phyloP scores from a whole-genome alignment of 1,139 yeast species.

The Lizanozyma gosingica region DNA sequence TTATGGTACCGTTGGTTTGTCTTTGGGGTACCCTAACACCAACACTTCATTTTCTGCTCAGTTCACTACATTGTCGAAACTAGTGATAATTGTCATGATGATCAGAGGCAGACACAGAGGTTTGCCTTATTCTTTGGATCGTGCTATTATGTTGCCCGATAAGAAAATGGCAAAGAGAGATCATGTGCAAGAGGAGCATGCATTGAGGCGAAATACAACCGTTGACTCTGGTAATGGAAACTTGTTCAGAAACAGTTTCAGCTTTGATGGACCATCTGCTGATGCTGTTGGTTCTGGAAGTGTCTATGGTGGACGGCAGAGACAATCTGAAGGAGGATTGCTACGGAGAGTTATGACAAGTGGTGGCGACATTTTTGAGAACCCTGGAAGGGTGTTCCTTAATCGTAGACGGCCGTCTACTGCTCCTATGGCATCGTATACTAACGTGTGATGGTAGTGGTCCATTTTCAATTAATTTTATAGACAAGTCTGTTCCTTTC shows the following conservation, averaged over 20 bases:
- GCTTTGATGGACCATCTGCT: neutral
- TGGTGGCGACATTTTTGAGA: neutral
- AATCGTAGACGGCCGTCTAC: neutral
- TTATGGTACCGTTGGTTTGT: conserved; percentile 91
- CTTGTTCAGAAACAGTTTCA: neutral
- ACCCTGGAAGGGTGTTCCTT: neutral
- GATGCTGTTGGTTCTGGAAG: neutral
- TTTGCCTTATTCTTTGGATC: conserved; percentile 82
- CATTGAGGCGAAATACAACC: conserved; percentile 27
- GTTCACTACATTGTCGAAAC: conserved; percentile 66
- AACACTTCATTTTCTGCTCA: conserved; percentile 65
- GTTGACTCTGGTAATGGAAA: conserved; percentile 11
- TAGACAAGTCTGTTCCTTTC: neutral
- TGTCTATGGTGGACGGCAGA: neutral
- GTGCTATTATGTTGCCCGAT: conserved; percentile 86
- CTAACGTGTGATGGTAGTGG: no score
- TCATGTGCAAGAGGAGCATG: conserved; percentile 52
- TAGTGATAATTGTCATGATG: conserved; percentile 82
- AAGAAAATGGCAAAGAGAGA: conserved; percentile 64
- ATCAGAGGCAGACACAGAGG: conserved; percentile 97
- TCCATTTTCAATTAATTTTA: no score
- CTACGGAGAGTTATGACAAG: neutral
- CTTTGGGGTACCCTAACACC: conserved; percentile 68
- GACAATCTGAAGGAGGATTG: neutral
- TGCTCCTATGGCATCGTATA: no score